These are phyloP conservation scores for Eucalyptus pumila DNA, from an alignment of 345 rosid genomes.

Conservation along the genomic window DNA sequence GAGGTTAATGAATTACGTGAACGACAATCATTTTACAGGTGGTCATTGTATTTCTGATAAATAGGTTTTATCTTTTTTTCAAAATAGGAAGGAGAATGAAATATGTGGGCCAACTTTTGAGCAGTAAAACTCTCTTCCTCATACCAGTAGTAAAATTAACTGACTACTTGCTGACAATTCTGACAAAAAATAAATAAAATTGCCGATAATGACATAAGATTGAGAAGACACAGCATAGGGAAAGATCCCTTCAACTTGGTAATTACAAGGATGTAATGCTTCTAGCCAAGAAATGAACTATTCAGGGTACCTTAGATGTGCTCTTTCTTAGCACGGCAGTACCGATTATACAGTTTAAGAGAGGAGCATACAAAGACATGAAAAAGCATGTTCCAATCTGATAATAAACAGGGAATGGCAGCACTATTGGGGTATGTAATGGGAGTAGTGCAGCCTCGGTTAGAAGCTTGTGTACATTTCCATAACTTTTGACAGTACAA, in stretches of 20 bases:
- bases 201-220: neutral
- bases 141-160: neutral
- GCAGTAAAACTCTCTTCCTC: neutral
- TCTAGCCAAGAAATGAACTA: neutral
- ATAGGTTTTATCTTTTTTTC: neutral
- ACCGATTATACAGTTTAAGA: neutral
- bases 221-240: neutral
- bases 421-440: neutral
- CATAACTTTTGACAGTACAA: neutral
- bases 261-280: neutral
- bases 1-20: neutral
- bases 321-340: neutral
- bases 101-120: neutral
- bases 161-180: neutral
- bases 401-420: neutral
- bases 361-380: neutral
- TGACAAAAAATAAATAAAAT: too few species aligned
- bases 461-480: neutral
- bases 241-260: neutral
- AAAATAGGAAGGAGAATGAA: neutral
- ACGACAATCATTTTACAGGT: neutral
- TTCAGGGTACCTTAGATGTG: neutral
- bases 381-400: neutral
- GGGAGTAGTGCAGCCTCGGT: neutral
- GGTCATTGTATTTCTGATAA: neutral